phyloP scores from a whole-genome alignment of 73 alveolate genomes.

The Uronychia setigera region DNA sequence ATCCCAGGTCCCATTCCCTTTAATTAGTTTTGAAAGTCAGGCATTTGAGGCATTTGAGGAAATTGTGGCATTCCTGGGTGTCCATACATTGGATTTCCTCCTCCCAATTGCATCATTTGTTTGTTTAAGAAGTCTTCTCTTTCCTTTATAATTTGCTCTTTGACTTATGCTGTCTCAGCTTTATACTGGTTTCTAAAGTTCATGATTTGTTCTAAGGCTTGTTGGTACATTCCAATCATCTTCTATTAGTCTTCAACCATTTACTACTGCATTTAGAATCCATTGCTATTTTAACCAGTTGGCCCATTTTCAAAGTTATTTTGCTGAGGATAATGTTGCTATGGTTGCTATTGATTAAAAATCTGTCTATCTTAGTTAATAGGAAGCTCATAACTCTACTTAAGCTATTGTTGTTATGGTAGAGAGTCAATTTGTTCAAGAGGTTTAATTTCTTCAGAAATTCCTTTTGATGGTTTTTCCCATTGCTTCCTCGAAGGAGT shows the following conservation, averaged over 20 bases:
- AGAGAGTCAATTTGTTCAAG: background rate
- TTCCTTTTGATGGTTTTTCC: background rate
- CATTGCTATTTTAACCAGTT: background rate
- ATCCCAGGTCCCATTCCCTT: no score
- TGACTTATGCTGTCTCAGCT: background rate
- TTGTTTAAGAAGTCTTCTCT: background rate
- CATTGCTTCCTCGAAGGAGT: slow-evolving; percentile 2
- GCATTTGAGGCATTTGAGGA: no score
- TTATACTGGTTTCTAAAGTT: background rate
- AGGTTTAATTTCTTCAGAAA: background rate
- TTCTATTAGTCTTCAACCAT: slow-evolving; percentile 1
- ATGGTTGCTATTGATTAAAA: background rate
- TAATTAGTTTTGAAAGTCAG: no score
- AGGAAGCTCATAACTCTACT: background rate
- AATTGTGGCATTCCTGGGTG: no score
- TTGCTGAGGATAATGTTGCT: background rate
- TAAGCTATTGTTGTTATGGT: background rate
- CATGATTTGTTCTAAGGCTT: background rate
- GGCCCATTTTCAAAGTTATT: background rate
- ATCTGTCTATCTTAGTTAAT: background rate
- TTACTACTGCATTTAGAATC: background rate
- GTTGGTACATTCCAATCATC: slow-evolving; percentile 5
- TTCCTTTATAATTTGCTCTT: background rate
- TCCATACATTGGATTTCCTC: no score
- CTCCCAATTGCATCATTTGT: no score